Evolutionary conservation across 805 yeast genomes (phyloP), one percentile per base, ranked within the genome.

Genomic region (Clavispora fructus): DNA sequence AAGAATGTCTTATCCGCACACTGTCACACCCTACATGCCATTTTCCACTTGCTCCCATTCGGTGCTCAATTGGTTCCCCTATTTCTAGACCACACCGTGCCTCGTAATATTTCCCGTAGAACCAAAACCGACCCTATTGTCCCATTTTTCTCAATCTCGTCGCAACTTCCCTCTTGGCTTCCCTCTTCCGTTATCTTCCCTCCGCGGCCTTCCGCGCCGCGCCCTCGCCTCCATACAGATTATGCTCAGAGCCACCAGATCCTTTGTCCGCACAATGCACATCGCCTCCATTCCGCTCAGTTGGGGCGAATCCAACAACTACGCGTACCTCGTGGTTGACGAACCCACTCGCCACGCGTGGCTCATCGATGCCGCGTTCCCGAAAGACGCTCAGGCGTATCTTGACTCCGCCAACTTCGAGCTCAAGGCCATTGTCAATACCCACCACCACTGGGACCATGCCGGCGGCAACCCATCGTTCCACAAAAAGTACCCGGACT

Each of bases 401-500:
- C 75, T 84, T 4, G 69, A 63, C 12, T 59, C 79, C 27, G 61
- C 71, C 14, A 62, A 68, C 35, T 65, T 76, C 35, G 78, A 83
- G 42, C 65, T 94, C 44, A 74, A 73, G 39, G 88, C 92, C 1
- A 85, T 94, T 47, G 95, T 87, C 42, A 94, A 94, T 66, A 94
- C 98, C 1, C 99, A 94, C 62, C 99, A 94, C 62, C 99, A 94
- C 64, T 80, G 82, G 60, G 99, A 94, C 62, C 99, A 94, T 66
- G 74, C 97, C 2, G 97, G 88, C 19, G 98, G 97, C 1, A 91
- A 90, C 58, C 65, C 69, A 19, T 65, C 64, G 14, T 61, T 71
- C 60, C 79, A 77, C 40, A 52, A 54, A 30, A 48, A 50, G 51
- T 66, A 68, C 49, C 75, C 77, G 4, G 69, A 67, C 7, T 61